These are phyloP conservation scores for Xylaria multiplex DNA, from an alignment of 2,329 filamentous ascomycete species.

Conservation along the genomic window DNA sequence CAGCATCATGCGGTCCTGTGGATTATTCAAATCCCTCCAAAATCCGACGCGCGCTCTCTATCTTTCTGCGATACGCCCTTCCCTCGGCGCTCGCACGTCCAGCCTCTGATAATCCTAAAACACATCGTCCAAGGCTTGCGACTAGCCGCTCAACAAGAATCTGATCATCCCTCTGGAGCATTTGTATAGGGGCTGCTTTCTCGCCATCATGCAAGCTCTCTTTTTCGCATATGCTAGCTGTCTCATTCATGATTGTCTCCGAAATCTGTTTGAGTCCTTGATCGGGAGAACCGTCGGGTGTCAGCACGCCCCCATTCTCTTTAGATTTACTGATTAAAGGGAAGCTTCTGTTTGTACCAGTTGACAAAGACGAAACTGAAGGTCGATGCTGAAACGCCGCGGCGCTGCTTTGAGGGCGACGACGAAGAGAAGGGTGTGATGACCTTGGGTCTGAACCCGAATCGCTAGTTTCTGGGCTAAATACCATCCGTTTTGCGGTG, in stretches of 20 bases:
- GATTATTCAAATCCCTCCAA: conserved; percentile 72
- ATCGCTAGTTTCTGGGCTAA: conserved; percentile 41
- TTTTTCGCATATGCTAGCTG: conserved; percentile 55
- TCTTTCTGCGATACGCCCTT: conserved; percentile 72
- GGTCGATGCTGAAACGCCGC: conserved; percentile 61
- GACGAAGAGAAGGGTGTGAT: conserved; percentile 51
- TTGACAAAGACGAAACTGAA: conserved; percentile 67
- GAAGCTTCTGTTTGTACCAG: conserved; percentile 69
- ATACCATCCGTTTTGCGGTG: conserved; percentile 45
- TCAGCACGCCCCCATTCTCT: conserved; percentile 58
- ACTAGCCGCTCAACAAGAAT: conserved; percentile 69
- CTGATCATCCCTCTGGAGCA: conserved; percentile 66
- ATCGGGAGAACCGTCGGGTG: conserved; percentile 61
- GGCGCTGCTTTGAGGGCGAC: conserved; percentile 56
- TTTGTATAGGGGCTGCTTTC: conserved; percentile 56
- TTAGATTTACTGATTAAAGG: conserved; percentile 66
- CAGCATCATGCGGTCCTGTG: background rate
- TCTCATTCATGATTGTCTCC: conserved; percentile 60
- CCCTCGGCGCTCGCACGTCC: conserved; percentile 66
- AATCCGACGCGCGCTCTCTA: conserved; percentile 78
- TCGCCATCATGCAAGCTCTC: conserved; percentile 45
- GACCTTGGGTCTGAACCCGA: conserved; percentile 43
- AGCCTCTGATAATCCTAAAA: conserved; percentile 66
- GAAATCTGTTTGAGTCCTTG: conserved; percentile 60
- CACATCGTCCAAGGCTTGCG: conserved; percentile 68